These are phyloP conservation scores for Globisporangium acanthophoron DNA, from an alignment of 352 stramenopile species.

Conservation along the genomic window DNA sequence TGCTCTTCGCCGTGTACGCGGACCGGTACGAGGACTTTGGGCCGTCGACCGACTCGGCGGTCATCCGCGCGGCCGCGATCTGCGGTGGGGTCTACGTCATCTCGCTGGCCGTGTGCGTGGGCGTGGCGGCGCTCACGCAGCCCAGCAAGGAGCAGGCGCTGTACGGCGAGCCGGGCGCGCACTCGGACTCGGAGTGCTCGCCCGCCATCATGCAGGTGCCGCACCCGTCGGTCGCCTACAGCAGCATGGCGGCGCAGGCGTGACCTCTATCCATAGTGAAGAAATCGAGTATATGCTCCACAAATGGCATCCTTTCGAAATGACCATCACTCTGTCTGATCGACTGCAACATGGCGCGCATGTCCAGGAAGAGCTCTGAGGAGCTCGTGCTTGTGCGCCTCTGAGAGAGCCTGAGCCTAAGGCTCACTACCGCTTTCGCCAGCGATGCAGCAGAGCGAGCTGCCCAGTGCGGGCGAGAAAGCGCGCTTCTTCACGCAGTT, in stretches of 20 bases:
- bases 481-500: conserved; percentile 38
- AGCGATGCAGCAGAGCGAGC: not conserved
- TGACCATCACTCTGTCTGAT: not conserved
- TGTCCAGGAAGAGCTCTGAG: too few relatives aligned
- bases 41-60: conserved; percentile 25
- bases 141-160: conserved; percentile 8
- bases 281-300: not conserved
- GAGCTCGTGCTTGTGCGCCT: too few relatives aligned
- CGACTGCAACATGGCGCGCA: too few relatives aligned
- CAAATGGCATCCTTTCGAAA: not conserved
- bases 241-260: conserved; percentile 10
- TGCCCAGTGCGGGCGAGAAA: conserved; percentile 40
- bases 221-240: conserved; percentile 11
- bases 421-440: not conserved
- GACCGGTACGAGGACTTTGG: conserved; percentile 65
- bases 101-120: conserved; percentile 22
- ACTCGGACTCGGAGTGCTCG: conserved; percentile 10
- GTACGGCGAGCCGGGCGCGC: conserved; percentile 2
- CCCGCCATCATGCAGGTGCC: conserved; percentile 2
- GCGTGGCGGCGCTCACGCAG: conserved; percentile 5
- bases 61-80: conserved; percentile 28
- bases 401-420: too few relatives aligned
- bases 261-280: conserved; percentile 1
- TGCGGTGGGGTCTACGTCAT: conserved; percentile 35
- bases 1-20: conserved; percentile 30